Evolutionary conservation across 805 yeast genomes (phyloP), one percentile per base, ranked within the genome.

Genomic region (Jamesozyma lodderae): DNA sequence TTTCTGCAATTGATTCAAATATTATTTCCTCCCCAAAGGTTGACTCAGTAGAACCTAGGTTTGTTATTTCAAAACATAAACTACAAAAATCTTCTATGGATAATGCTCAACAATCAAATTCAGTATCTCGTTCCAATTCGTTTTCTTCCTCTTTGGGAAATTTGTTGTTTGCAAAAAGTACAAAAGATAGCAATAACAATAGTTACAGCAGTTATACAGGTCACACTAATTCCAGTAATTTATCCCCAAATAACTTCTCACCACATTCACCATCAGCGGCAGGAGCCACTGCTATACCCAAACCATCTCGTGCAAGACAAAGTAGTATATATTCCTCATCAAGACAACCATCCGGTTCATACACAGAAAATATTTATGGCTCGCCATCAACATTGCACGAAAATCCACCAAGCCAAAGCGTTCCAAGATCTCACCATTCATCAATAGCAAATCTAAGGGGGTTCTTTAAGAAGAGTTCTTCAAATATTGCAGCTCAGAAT

Each of bases 361-460:
- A 38, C 31, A 44, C 46, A 4, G 60, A 57, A 13, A 41, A 42
- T 17, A 41, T 46, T 21, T 45, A 46, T 21, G 58, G 55, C 23
- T 54, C 60, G 1, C 55, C 62, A 6, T 44, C 49, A 14, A 64
- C 46, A 46, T 63, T 40, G 57, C 55, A 53, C 29, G 45, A 44
- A 13, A 43, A 62, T 43, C 68, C 66, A 24, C 67, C 68, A 31
- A 49, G 52, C 35, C 70, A 58, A 41, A 53, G 55, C 41, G 49
- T 46, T 2, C 61, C 71, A 9, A 66, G 63, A 36, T 64, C 81
- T 2, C 70, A 81, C 44, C 88, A 81, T 57, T 77, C 82, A 32
- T 81, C 88, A 6, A 81, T 82, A 79, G 87, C 82, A 14, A 83
- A 81, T 55, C 59, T 82, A 51, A 77, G 81, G 52, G 66, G 86